These are phyloP conservation scores for Megacollybia marginata DNA, from an alignment of 768 basidiomycete genomes.

Conservation along the genomic window DNA sequence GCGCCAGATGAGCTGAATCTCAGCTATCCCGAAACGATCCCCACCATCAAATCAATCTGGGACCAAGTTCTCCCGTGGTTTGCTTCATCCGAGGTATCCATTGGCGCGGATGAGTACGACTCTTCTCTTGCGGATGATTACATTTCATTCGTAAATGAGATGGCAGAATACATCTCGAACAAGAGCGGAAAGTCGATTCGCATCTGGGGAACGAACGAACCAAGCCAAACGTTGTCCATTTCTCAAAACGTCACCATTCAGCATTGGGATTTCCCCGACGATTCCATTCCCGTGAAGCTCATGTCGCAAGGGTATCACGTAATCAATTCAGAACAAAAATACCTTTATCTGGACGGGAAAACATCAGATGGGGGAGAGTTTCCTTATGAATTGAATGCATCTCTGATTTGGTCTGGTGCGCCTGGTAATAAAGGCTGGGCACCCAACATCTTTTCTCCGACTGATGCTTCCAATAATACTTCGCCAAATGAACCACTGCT, in stretches of 20 bases:
- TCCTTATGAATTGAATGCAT: constrained; percentile 22
- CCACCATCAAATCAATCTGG: constrained; percentile 35
- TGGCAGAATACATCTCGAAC: constrained; percentile 27
- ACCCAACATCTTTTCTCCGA: constrained; percentile 24
- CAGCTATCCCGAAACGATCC: constrained; percentile 32
- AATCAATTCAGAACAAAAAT: constrained; percentile 27
- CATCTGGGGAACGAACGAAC: constrained; percentile 34
- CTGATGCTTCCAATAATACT: constrained; percentile 25
- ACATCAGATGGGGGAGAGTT: constrained; percentile 22
- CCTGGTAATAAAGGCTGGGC: constrained; percentile 25
- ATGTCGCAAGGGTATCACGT: constrained; percentile 25
- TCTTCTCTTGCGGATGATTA: constrained; percentile 31
- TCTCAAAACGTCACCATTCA: constrained; percentile 35
- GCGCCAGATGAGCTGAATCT: constrained; percentile 30
- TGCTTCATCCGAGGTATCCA: constrained; percentile 31
- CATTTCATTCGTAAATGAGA: constrained; percentile 33
- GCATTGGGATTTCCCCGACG: constrained; percentile 31
- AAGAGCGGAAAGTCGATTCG: constrained; percentile 30
- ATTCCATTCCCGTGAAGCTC: constrained; percentile 24
- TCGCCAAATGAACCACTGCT: constrained; percentile 17
- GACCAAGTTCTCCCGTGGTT: constrained; percentile 32
- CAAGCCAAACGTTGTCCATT: constrained; percentile 25
- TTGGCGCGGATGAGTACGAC: constrained; percentile 38
- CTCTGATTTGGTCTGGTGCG: constrained; percentile 23
- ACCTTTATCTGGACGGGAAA: constrained; percentile 31